Evolutionary conservation across 164 flowering plant genomes (phyloP), one percentile per base, ranked within the genome.

Genomic region (Nymphaea thermarum): DNA sequence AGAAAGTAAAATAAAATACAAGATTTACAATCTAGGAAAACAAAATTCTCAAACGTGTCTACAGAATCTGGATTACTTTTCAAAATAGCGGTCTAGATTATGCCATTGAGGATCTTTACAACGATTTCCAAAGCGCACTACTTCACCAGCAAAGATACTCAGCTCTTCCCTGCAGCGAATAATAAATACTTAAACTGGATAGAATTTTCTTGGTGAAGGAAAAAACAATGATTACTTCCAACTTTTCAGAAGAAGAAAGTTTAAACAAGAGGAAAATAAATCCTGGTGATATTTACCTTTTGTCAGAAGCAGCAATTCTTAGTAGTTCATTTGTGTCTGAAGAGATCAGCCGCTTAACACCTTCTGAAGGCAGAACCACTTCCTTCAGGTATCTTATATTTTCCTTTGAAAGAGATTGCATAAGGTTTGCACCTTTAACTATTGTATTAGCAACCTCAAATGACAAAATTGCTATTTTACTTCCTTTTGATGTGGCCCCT

Each of bases 71-170:
- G 16, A 68, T 78, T 86, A 92, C 98, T 86, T 89, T 66, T 83
- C 92, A 78, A 92, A 87, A 68, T 85, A 92, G 25, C 96, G 90
- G 60, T 86, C 89, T 80, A 92, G 80, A 73, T 87, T 79, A 80
- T 92, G 98, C 89, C 90, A 92, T 70, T 92, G 94, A 73, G 94
- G 94, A 83, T 92, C 96, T 82, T 85, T 92, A 77, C 98, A 92
- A 14, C 93, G 91, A 78, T 92, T 87, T 66, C 98, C 98, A 80
- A 92, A 92, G 10, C 98, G 88, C 60, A 92, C 83, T 44, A 92
- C 96, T 78, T 92, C 98, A 62, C 90, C 80, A 36, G 90, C 79
- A 73, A 92, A 88, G 15, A 87, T 69, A 71, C 87, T 85, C 69
- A 92, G 70, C 73, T 92, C 98, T 64, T 88, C 95, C 82, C 98